phyloP scores from a whole-genome alignment of 2,329 filamentous ascomycete species.

The Lachnellula occidentalis region DNA sequence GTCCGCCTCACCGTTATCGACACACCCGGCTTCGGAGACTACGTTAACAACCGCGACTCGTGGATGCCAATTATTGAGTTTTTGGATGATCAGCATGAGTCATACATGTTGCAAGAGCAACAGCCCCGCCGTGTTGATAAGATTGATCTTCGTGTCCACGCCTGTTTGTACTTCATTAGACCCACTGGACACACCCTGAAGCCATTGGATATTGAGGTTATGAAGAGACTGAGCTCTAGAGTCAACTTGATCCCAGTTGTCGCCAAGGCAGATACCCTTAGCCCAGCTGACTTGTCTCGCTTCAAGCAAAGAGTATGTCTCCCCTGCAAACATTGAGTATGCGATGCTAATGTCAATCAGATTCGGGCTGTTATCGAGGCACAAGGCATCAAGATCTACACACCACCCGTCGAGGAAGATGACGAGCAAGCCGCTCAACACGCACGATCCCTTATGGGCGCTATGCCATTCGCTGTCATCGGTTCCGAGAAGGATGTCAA shows the following conservation, averaged over 20 bases:
- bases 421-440: constrained; percentile 95
- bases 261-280: constrained; percentile 97
- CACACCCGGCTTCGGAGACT: constrained; percentile 98
- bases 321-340: neutral
- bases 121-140: constrained; percentile 97
- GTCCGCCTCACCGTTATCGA: constrained; percentile 98
- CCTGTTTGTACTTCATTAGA: constrained; percentile 98
- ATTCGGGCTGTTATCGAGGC: constrained; percentile 94
- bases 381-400: constrained; percentile 99
- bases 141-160: constrained; percentile 97
- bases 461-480: constrained; percentile 98
- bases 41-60: constrained; percentile 99
- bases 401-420: constrained; percentile 95
- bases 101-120: constrained; percentile 99
- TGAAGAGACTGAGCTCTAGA: constrained; percentile 97
- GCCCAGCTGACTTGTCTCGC: constrained; percentile 80
- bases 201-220: constrained; percentile 98
- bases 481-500: constrained; percentile 99
- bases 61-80: constrained; percentile 99
- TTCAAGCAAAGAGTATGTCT: constrained; percentile 87
- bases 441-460: constrained; percentile 87
- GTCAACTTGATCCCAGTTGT: constrained; percentile 98
- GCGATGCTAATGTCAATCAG: constrained; percentile 43
- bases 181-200: constrained; percentile 98
- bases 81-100: constrained; percentile 99